Conservation (phyloP, 108 stramenopile genomes). For the Tribonema minus region DNA sequence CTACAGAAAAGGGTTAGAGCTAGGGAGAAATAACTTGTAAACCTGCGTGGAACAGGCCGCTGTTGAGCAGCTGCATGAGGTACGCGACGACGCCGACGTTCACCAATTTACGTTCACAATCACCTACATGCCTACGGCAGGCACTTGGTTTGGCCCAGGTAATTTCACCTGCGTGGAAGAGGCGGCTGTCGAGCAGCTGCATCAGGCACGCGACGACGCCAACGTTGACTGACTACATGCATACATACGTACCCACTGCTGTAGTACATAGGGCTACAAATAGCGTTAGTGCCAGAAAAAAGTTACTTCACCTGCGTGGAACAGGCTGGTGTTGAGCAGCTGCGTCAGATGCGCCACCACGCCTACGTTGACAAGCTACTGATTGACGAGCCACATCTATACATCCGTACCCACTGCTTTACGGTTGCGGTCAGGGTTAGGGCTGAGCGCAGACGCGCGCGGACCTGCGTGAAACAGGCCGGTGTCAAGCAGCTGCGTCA, state of each 20-base stretch:
- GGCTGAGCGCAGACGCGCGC: conserved; percentile 56
- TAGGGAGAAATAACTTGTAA: too few species aligned
- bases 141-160: too few species aligned
- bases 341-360: conserved; percentile 72
- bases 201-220: conserved; percentile 73
- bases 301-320: conserved; percentile 80
- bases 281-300: too few species aligned
- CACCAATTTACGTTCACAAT: too few species aligned
- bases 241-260: too few species aligned
- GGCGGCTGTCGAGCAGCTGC: conserved; percentile 77
- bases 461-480: conserved; percentile 81
- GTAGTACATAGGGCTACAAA: too few species aligned
- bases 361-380: conserved; percentile 84
- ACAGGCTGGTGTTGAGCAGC: conserved; percentile 76
- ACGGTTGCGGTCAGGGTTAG: too few species aligned
- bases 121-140: too few species aligned
- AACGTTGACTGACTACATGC: too few species aligned
- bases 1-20: too few species aligned
- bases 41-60: conserved; percentile 80
- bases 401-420: too few species aligned
- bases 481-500: conserved; percentile 77
- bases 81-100: conserved; percentile 75
- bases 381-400: too few species aligned
- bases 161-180: conserved; percentile 82
- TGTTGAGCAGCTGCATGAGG: conserved; percentile 78